phyloP scores from a whole-genome alignment of 2,329 filamentous ascomycete species.

The Xylariales sp. region DNA sequence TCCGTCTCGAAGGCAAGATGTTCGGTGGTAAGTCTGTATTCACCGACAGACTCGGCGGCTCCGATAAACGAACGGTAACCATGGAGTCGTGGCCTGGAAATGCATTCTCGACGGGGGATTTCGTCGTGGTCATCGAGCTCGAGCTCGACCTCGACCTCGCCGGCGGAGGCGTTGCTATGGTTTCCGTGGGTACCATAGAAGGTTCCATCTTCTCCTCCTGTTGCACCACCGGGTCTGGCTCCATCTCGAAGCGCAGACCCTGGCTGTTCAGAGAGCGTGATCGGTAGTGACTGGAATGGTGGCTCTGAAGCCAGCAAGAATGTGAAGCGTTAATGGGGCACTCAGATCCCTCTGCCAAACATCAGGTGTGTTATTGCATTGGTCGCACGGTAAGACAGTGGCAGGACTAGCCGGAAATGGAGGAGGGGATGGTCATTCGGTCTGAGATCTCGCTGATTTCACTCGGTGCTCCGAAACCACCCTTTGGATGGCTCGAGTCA shows the following conservation, averaged over 20 bases:
- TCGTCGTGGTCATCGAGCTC: slow-evolving; percentile 5
- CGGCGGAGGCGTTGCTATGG: no score
- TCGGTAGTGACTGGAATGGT: slow-evolving; percentile 24
- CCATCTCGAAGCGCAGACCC: slow-evolving; percentile 23
- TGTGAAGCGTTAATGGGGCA: slow-evolving; percentile 12
- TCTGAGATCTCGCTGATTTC: background rate
- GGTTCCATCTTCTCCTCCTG: slow-evolving; percentile 17
- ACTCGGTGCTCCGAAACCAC: background rate
- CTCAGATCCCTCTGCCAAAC: slow-evolving; percentile 1
- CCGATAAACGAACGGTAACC: slow-evolving; percentile 72
- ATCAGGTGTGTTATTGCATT: slow-evolving; percentile 15
- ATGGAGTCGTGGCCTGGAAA: slow-evolving; percentile 57
- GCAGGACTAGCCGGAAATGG: background rate
- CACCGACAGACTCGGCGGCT: slow-evolving; percentile 50
- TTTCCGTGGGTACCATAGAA: slow-evolving; percentile 2
- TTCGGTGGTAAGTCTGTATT: slow-evolving; percentile 34
- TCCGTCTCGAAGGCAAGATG: slow-evolving; percentile 23
- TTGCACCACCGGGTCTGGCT: slow-evolving; percentile 18
- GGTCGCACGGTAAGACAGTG: slow-evolving; percentile 9
- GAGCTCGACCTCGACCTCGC: background rate
- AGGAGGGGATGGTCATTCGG: background rate
- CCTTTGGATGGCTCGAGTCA: background rate
- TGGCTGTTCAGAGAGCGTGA: slow-evolving; percentile 15
- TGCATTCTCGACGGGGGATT: slow-evolving; percentile 19
- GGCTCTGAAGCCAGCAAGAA: slow-evolving; percentile 20